Percentiles rank a stretch among this genome's conserved stretches.
Conservation (phyloP, 768 basidiomycete genomes). For the Udeniomyces megalosporus region DNA sequence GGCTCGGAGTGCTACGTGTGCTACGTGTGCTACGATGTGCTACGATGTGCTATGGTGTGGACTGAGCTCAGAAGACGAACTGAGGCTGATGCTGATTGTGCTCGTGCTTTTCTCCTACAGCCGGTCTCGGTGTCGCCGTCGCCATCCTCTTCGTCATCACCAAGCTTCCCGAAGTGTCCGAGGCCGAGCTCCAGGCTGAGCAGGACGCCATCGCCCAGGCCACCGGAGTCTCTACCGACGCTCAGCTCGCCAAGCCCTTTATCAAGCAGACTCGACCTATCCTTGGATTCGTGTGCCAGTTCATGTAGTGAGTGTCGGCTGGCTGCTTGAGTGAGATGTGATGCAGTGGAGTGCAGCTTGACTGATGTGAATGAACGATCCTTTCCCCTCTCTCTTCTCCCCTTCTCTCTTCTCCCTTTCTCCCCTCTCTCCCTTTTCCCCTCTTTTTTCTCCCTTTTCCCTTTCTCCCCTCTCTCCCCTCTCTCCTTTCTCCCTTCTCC, state of each 20-base stretch:
- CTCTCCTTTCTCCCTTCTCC: not conserved
- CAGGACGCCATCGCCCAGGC: slow-evolving; percentile 27
- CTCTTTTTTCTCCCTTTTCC: not conserved
- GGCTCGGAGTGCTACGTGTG: too few relatives aligned
- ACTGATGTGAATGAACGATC: too few relatives aligned
- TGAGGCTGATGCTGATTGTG: too few relatives aligned
- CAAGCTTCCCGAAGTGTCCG: slow-evolving; percentile 51
- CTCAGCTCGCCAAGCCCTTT: slow-evolving; percentile 36
- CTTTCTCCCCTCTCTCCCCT: not conserved
- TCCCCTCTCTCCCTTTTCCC: not conserved
- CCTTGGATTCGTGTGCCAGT: slow-evolving; percentile 59
- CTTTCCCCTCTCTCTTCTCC: not conserved
- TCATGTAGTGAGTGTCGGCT: slow-evolving; percentile 33
- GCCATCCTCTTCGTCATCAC: slow-evolving; percentile 56
- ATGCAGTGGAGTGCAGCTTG: not conserved
- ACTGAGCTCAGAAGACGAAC: too few relatives aligned
- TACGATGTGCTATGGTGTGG: too few relatives aligned
- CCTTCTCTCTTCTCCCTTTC: not conserved
- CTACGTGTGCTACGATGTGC: too few relatives aligned
- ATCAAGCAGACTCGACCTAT: slow-evolving; percentile 53
- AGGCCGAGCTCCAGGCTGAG: slow-evolving; percentile 41
- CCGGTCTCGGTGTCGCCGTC: slow-evolving; percentile 42
- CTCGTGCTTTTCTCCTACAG: too few relatives aligned
- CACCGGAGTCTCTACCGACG: slow-evolving; percentile 28
- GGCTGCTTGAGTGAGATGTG: slow-evolving; percentile 17